Base-by-base conservation (phyloP, 1,284 basidiomycete species). In the Ganoderma resinaceum region DNA sequence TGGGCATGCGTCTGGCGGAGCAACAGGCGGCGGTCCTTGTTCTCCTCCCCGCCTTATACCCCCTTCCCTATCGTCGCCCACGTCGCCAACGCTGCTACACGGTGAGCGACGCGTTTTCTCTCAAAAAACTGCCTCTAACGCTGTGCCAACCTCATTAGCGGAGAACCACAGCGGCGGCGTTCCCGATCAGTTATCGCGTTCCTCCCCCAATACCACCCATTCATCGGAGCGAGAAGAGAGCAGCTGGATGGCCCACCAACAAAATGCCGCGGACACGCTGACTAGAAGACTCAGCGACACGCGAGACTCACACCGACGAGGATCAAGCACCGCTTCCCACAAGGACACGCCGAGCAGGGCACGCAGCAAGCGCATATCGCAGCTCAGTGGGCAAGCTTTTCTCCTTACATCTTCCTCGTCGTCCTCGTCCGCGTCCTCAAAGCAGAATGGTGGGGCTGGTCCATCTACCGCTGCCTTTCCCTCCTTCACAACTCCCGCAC, bases 11-110 rank as follows among this genome's bases (percentile, higher is more conserved):
- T 63, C 67, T n/a, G 26, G 31, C 63, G 71, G 66, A 63, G 62
- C 62, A 67, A 55, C 49, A 64, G 62, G 49, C 59, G 71, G 64
- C 67, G 35, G 67, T 42, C 74, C 73, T 75, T 76, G 74, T 78
- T 73, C 72, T 75, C 72, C 76, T 62, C 72, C 74, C 71, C 73
- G 66, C 70, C 62, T 65, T 75, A 75, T 75, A 72, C 75, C 73
- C 72, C 64, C 64, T 64, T 53, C 66, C 65, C 65, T 68, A 43
- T 65, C 62, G 55, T 66, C 71, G 52, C 69, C 68, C 66, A 58
- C 70, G 64, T 73, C 72, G 71, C 68, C 66, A 42, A 66, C 70
- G 65, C 67, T 67, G 63, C 66, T 72, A 63, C 68, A 73, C 74
- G 73, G 75, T 75, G 68, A 62, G 74, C 46, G 46, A 4, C 12